phyloP scores from a whole-genome alignment of 129 eudicot species.

The Lonicera japonica region DNA sequence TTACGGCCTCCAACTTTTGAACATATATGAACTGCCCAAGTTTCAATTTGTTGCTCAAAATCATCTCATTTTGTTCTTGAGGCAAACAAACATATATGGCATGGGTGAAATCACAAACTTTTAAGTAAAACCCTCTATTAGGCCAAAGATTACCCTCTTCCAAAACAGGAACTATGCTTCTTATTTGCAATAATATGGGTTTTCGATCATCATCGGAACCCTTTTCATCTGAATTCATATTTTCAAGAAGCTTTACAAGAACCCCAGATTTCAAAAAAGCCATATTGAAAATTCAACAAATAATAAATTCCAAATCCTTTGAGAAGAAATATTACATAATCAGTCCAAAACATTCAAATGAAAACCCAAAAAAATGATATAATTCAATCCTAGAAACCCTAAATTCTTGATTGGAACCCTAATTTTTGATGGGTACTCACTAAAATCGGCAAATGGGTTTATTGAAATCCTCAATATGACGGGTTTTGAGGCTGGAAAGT shows the following conservation, averaged over 20 bases:
- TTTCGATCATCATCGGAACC: slow-evolving; percentile 21
- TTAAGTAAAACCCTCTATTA: slow-evolving; percentile 43
- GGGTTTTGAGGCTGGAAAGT: slow-evolving; percentile 1
- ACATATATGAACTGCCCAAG: slow-evolving; percentile 48
- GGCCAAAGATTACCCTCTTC: slow-evolving; percentile 55
- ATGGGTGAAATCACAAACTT: slow-evolving; percentile 41
- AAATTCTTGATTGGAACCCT: not conserved
- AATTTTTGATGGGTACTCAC: not conserved
- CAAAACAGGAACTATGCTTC: slow-evolving; percentile 48
- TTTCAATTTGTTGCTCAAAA: slow-evolving; percentile 36
- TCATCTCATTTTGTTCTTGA: slow-evolving; percentile 42
- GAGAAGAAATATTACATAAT: not conserved
- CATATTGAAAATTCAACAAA: slow-evolving; percentile 8
- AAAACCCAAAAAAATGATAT: not conserved
- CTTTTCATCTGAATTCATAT: slow-evolving; percentile 16
- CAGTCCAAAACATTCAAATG: not conserved
- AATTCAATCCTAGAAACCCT: not conserved
- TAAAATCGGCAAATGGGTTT: not conserved
- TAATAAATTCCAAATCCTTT: not conserved
- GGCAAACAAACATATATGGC: slow-evolving; percentile 39
- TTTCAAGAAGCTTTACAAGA: slow-evolving; percentile 39
- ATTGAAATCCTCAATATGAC: not conserved
- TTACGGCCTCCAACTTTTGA: slow-evolving; percentile 19
- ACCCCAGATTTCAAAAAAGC: slow-evolving; percentile 40
- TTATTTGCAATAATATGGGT: slow-evolving; percentile 40